Percentiles rank a stretch among this genome's conserved stretches.
Evolutionary conservation across 1,284 basidiomycete genomes (phyloP).

Genomic region (Austropuccinia psidii): DNA sequence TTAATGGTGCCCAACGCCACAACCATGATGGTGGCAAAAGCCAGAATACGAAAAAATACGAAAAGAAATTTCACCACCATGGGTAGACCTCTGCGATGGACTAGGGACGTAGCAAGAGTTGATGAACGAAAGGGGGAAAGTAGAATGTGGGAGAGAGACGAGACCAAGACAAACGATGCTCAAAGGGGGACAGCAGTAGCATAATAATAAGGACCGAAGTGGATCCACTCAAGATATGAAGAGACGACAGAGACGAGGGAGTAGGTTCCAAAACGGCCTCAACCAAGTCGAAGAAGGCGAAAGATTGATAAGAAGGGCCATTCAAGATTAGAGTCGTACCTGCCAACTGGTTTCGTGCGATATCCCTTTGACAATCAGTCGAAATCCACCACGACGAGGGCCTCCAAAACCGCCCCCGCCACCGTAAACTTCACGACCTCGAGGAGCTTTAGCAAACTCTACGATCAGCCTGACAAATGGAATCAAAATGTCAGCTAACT

Average conservation of each 20-base stretch:
- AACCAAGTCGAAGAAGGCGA: not conserved
- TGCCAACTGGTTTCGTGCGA: conserved; percentile 93
- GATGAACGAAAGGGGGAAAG: not conserved
- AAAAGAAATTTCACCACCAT: no score
- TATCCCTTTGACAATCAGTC: conserved; percentile 73
- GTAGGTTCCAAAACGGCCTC: conserved; percentile 1
- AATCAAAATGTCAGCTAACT: not conserved
- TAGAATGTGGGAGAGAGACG: conserved; percentile 4
- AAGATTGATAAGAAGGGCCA: not conserved
- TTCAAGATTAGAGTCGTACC: conserved; percentile 54
- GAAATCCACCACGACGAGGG: conserved; percentile 61
- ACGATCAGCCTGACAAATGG: conserved; percentile 64
- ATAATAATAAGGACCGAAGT: not conserved
- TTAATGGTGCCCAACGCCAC: no score
- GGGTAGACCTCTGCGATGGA: no score
- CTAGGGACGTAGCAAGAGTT: conserved; percentile 7
- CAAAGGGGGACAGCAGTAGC: no score
- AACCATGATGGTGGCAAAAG: no score
- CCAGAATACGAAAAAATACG: no score
- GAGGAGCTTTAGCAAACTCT: conserved; percentile 79
- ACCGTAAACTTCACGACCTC: conserved; percentile 59
- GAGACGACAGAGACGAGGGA: not conserved
- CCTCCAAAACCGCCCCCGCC: conserved; percentile 52
- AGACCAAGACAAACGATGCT: no score
- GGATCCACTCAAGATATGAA: not conserved